Percentiles rank a stretch among this genome's conserved stretches.
These are phyloP conservation scores for Perkinsus marinus DNA, from an alignment of 169 alveolate genomes.

Conservation along the genomic window DNA sequence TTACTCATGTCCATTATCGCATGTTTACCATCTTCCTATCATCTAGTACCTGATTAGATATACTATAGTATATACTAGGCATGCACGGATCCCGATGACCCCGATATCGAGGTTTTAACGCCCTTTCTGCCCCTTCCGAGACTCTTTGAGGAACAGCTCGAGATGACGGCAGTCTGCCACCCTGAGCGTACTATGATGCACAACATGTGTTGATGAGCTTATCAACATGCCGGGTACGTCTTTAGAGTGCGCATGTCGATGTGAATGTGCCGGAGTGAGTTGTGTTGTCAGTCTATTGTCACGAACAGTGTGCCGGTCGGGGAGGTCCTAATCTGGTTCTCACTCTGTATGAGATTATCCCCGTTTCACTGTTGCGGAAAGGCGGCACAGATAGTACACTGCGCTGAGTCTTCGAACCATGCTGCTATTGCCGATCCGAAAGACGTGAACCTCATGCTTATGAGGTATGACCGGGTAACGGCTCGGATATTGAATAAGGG, in stretches of 20 bases:
- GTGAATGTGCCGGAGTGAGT: background rate
- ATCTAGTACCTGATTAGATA: conserved; percentile 20
- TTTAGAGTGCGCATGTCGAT: background rate
- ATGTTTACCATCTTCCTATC: conserved; percentile 27
- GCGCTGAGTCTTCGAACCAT: background rate
- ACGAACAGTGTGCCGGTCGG: background rate
- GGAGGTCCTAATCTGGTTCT: no score
- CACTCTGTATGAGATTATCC: no score
- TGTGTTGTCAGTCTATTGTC: background rate
- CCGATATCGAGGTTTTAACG: conserved; percentile 62
- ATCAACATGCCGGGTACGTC: background rate
- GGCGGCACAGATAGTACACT: background rate
- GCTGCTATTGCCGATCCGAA: background rate
- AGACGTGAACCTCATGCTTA: background rate
- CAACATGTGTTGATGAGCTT: background rate
- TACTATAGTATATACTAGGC: conserved; percentile 62
- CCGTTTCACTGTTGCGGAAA: no score
- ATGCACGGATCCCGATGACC: conserved; percentile 51
- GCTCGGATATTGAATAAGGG: background rate
- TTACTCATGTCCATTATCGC: conserved; percentile 19
- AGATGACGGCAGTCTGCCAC: no score
- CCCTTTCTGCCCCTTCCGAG: no score
- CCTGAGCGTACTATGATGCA: no score
- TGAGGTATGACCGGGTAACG: background rate
- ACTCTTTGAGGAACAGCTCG: no score